phyloP scores from a whole-genome alignment of 768 basidiomycete genomes.

The Cantharellus cinnabarinus region DNA sequence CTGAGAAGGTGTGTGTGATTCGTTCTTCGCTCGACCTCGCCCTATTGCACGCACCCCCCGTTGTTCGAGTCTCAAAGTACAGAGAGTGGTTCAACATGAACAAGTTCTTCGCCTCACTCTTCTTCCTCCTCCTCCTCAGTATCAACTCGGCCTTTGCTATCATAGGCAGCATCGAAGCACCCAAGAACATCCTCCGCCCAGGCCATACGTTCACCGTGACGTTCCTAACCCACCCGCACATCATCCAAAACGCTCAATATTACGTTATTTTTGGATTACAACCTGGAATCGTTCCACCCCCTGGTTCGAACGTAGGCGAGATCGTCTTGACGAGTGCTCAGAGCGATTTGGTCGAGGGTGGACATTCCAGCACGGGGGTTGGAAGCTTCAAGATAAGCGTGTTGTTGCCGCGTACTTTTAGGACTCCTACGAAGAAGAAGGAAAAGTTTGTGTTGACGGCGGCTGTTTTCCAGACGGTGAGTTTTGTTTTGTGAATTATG shows the following conservation, averaged over 20 bases:
- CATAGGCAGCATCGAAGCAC: not conserved
- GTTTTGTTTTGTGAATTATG: not conserved
- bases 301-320: not conserved
- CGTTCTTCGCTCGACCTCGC: no score
- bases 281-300: not conserved
- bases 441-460: not conserved
- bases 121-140: not conserved
- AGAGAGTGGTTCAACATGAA: no score
- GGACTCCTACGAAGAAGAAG: not conserved
- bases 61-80: no score
- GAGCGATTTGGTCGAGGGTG: not conserved
- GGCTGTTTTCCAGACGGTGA: not conserved
- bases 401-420: not conserved
- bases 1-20: no score
- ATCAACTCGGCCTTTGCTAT: not conserved
- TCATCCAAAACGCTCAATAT: not conserved
- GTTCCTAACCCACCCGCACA: not conserved
- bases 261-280: not conserved
- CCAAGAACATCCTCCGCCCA: not conserved
- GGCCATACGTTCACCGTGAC: not conserved
- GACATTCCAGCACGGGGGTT: not conserved
- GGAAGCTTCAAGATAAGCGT: not conserved
- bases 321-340: not conserved
- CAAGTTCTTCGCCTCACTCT: not conserved
- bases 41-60: no score